A percentile compares a stretch with the other conserved stretches of the same genome.
phyloP scores from a whole-genome alignment of 2,329 filamentous ascomycete species.

The Bipolaris gigantea region DNA sequence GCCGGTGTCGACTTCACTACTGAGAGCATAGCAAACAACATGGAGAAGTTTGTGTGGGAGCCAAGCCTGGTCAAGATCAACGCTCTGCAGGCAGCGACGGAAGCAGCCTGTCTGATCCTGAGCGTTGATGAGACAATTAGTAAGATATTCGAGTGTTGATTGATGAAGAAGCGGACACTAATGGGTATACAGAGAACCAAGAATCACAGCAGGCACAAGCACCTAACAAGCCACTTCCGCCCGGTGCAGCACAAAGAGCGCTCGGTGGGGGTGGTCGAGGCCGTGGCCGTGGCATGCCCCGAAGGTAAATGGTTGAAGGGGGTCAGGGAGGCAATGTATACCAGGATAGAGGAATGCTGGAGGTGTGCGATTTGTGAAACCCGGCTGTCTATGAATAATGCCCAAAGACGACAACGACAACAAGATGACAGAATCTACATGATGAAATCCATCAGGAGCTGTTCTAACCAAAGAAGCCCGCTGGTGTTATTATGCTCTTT shows the following conservation, averaged over 20 bases:
- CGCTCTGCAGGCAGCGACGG: conserved; percentile 91
- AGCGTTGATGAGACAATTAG: conserved; percentile 98
- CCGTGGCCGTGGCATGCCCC: conserved; percentile 70
- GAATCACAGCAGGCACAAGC: conserved; percentile 84
- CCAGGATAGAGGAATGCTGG: conserved; percentile 24
- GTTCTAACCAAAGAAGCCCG: background rate
- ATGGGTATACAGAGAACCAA: conserved; percentile 68
- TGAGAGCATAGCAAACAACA: conserved; percentile 92
- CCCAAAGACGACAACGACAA: conserved; percentile 18
- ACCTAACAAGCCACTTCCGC: conserved; percentile 66
- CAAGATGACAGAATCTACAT: background rate
- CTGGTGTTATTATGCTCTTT: background rate
- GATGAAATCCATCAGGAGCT: conserved; percentile 3
- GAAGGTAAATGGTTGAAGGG: conserved; percentile 57
- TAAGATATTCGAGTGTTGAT: conserved; percentile 43
- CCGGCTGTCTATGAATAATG: conserved; percentile 41
- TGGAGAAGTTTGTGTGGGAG: conserved; percentile 97
- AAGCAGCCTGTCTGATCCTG: conserved; percentile 92
- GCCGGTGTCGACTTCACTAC: conserved; percentile 93
- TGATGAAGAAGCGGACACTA: conserved; percentile 15
- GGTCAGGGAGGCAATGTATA: conserved; percentile 19
- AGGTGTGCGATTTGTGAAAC: conserved; percentile 15
- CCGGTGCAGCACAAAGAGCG: conserved; percentile 79
- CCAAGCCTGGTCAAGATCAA: conserved; percentile 95
- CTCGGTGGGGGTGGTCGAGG: conserved; percentile 80